Base-by-base conservation (phyloP, 2,329 filamentous ascomycete genomes). In the Drechmeria coniospora region DNA sequence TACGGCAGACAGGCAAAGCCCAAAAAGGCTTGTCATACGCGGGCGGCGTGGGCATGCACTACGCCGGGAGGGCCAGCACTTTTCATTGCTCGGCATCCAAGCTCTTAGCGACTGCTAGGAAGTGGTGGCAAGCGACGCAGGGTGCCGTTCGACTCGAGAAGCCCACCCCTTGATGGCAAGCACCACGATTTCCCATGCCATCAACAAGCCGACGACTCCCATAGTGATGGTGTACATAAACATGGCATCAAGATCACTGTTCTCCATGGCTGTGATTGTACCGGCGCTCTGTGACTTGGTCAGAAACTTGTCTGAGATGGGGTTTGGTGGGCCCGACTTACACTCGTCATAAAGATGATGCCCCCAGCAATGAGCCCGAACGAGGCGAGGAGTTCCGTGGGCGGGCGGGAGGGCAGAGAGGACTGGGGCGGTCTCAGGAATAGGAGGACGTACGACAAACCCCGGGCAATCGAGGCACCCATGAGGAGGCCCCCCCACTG, bases 111-210 rank as follows among this genome's bases (percentile, higher is more conserved):
- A n/a, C n/a, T n/a, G n/a, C n/a, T n/a, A n/a, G n/a, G n/a, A n/a
- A n/a, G n/a, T n/a, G n/a, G n/a, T n/a, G n/a, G n/a, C n/a, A n/a
- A n/a, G n/a, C n/a, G n/a, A n/a, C 6, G 10, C 20, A 21, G 20
- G 10, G 10, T 21, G 30, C 15, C 23, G 9, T 23, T 32, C 65
- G 29, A 46, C 55, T 27, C 64, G 58, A 11, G 70, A 53, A 4
- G 82, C 83, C 83, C 83, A 92, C 15, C 84, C 86, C 54, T 93
- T 94, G 47, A 93, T 56, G 15, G 83, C 78, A 33, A 94, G 69
- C 8, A 79, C 59, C 16, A 84, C 45, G 13, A 92, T 67, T 29
- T 79, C 68, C 74, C 81, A 93, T 0, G 84, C 75, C 79, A 94
- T 87, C 28, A 92, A 53, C 27, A 93, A 62, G 2, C 76, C 78